Percentiles rank a stretch among this genome's conserved stretches.
phyloP scores from a whole-genome alignment of 345 rosid genomes.

The Populus nigra region DNA sequence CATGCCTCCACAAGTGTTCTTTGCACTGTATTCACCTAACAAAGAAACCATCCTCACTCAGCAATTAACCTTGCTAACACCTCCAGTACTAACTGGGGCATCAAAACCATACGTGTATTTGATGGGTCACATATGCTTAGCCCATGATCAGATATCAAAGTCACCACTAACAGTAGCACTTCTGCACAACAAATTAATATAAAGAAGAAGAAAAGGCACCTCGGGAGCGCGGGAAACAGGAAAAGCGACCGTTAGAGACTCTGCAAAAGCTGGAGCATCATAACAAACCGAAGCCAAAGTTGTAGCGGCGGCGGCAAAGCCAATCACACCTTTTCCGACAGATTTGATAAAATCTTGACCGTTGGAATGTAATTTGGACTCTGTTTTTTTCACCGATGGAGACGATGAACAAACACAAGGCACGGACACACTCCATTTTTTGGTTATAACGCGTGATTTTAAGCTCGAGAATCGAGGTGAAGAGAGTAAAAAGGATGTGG shows the following conservation, averaged over 20 bases:
- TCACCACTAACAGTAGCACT: background rate
- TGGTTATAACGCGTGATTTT: slow-evolving; percentile 6
- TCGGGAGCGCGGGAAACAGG: slow-evolving; percentile 81
- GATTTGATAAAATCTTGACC: slow-evolving; percentile 28
- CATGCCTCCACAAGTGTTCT: slow-evolving; percentile 93
- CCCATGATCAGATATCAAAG: background rate
- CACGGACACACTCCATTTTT: slow-evolving; percentile 23
- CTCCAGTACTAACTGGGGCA: too few relatives aligned
- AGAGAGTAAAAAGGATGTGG: slow-evolving; percentile 24
- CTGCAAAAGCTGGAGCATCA: slow-evolving; percentile 69
- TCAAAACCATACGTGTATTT: too few relatives aligned
- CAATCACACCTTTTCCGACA: slow-evolving; percentile 44
- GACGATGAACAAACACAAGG: slow-evolving; percentile 23
- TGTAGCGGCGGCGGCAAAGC: slow-evolving; percentile 53
- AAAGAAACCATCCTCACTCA: slow-evolving; percentile 16
- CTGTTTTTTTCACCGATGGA: slow-evolving; percentile 16
- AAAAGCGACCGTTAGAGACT: slow-evolving; percentile 71
- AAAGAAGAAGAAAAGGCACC: slow-evolving; percentile 33
- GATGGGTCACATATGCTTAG: too few relatives aligned
- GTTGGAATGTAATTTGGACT: slow-evolving; percentile 3
- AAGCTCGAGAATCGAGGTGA: slow-evolving; percentile 21
- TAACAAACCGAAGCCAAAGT: slow-evolving; percentile 46
- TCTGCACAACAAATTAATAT: background rate
- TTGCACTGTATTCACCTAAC: slow-evolving; percentile 79
- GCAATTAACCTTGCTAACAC: background rate